Conservation (phyloP, 352 stramenopile genomes). For the Pythium dissotocum region DNA sequence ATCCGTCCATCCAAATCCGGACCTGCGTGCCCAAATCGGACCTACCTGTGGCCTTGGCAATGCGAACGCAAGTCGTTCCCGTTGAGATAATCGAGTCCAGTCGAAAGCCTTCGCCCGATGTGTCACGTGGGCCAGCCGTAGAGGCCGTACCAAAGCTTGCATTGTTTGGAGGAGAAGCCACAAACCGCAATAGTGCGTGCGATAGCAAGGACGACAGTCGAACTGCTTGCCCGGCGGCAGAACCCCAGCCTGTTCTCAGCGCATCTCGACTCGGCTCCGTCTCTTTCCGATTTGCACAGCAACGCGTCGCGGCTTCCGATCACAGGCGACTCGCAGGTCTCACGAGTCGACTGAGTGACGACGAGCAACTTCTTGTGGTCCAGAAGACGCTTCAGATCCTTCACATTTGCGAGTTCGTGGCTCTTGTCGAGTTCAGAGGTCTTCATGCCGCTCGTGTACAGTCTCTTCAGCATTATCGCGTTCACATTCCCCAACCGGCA, state of each 20-base stretch:
- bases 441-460: slow-evolving; percentile 37
- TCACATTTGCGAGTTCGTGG: slow-evolving; percentile 34
- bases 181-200: too few relatives aligned
- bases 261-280: background rate
- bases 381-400: slow-evolving; percentile 30
- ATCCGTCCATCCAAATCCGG: slow-evolving; percentile 12
- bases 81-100: too few relatives aligned
- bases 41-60: background rate
- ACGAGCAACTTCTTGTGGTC: slow-evolving; percentile 21
- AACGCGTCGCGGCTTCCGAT: background rate
- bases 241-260: background rate
- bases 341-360: background rate
- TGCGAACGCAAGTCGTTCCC: background rate
- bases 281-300: background rate
- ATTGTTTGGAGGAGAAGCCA: too few relatives aligned
- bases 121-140: too few relatives aligned
- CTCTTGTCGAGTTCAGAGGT: slow-evolving; percentile 41
- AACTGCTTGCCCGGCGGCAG: background rate
- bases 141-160: too few relatives aligned
- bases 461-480: slow-evolving; percentile 34
- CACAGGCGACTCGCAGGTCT: background rate
- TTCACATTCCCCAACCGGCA: slow-evolving; percentile 34
- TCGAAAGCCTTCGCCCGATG: too few relatives aligned
- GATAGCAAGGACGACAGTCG: background rate
- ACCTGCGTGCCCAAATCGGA: background rate